Percentiles rank a stretch among this genome's conserved stretches.
Conservation (phyloP, 768 basidiomycete species). For the Mycena venus region DNA sequence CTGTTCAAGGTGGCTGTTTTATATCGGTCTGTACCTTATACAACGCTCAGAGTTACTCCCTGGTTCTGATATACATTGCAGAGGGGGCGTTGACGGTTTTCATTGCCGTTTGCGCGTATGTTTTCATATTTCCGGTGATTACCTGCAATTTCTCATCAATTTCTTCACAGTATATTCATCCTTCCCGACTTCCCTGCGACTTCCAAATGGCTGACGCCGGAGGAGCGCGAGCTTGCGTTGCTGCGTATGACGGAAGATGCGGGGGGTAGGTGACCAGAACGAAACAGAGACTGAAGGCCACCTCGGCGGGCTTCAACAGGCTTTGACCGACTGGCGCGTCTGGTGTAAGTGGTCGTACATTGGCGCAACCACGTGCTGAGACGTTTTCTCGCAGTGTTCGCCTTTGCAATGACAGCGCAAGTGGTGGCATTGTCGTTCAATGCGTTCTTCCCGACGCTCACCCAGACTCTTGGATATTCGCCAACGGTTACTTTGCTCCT, state of each 20-base stretch:
- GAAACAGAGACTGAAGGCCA: slow-evolving; percentile 54
- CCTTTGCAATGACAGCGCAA: slow-evolving; percentile 71
- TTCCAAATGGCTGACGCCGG: slow-evolving; percentile 70
- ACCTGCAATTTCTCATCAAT: background rate
- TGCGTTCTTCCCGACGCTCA: slow-evolving; percentile 84
- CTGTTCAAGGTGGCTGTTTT: slow-evolving; percentile 78
- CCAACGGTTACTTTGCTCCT: slow-evolving; percentile 21
- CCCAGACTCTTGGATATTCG: slow-evolving; percentile 73
- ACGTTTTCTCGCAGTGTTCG: slow-evolving; percentile 56
- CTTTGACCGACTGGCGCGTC: slow-evolving; percentile 85
- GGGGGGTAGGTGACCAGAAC: slow-evolving; percentile 64
- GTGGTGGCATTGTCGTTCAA: slow-evolving; percentile 81
- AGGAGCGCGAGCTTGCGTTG: slow-evolving; percentile 73
- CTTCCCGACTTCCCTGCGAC: slow-evolving; percentile 89
- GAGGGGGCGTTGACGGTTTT: slow-evolving; percentile 73
- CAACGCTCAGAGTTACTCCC: too few species aligned
- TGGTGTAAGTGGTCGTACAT: slow-evolving; percentile 61
- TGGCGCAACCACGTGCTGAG: background rate
- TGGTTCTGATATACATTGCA: background rate
- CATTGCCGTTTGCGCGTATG: slow-evolving; percentile 57
- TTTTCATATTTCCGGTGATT: background rate
- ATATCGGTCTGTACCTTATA: slow-evolving; percentile 52
- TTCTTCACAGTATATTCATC: slow-evolving; percentile 58
- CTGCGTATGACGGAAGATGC: slow-evolving; percentile 77
- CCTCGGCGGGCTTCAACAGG: slow-evolving; percentile 67